A percentile compares a stretch with the other conserved stretches of the same genome.
phyloP scores from a whole-genome alignment of 2,329 filamentous ascomycete genomes.

The Pochonia chlamydosporia region DNA sequence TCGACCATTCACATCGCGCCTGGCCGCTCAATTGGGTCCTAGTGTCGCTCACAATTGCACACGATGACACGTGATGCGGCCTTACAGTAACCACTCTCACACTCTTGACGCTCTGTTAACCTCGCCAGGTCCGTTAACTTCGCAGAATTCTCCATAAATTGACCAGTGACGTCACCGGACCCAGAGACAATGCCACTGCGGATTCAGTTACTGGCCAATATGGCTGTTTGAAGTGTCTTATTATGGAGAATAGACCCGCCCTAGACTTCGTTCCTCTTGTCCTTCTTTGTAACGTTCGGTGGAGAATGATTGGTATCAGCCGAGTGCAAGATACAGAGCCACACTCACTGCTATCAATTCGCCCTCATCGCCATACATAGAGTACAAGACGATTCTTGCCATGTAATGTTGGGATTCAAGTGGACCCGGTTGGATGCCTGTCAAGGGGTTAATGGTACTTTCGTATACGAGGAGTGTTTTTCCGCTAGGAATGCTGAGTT shows the following conservation, averaged over 20 bases:
- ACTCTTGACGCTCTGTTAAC: neutral
- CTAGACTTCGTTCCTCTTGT: neutral
- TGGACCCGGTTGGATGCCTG: neutral
- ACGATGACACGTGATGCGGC: conserved; percentile 5
- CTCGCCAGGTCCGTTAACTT: neutral
- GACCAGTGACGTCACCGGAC: conserved; percentile 1
- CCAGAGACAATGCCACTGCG: conserved; percentile 2
- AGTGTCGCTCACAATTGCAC: neutral
- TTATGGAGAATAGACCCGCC: conserved; percentile 3
- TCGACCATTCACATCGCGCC: neutral
- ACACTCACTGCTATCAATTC: neutral
- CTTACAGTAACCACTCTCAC: neutral
- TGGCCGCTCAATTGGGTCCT: neutral
- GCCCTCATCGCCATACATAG: neutral
- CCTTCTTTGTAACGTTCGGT: neutral
- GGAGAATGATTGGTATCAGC: neutral
- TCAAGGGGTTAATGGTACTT: neutral
- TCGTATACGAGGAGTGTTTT: too few species aligned
- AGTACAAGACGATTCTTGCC: neutral
- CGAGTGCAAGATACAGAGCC: neutral
- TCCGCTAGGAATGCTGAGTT: neutral
- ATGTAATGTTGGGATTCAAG: neutral
- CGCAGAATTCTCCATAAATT: neutral
- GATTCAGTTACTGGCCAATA: neutral
- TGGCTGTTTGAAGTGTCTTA: neutral